A percentile compares a stretch with the other conserved stretches of the same genome.
Conservation (phyloP, 352 stramenopile genomes). For the Achlya hypogyna region DNA sequence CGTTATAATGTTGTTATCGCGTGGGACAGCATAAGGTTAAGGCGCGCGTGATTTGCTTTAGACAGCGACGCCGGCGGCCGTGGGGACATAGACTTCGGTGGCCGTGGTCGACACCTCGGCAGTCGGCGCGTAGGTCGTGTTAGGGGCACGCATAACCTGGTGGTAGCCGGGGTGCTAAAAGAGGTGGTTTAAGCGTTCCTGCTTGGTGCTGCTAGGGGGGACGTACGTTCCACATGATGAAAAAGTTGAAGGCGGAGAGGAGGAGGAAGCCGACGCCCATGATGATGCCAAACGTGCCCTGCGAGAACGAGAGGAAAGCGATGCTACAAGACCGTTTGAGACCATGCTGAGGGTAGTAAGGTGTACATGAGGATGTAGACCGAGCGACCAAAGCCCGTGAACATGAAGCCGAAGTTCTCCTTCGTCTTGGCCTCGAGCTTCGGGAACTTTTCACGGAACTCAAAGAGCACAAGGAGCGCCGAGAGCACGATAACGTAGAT, state of each 20-base stretch:
- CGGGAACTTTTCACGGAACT: slow-evolving; percentile 79
- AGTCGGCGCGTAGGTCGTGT: not conserved
- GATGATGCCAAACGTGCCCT: slow-evolving; percentile 69
- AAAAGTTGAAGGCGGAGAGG: slow-evolving; percentile 79
- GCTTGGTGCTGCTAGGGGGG: too few relatives aligned
- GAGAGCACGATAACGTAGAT: slow-evolving; percentile 43
- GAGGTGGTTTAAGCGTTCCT: too few relatives aligned
- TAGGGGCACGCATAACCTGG: slow-evolving; percentile 15
- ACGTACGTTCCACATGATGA: slow-evolving; percentile 73
- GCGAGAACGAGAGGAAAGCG: slow-evolving; percentile 68
- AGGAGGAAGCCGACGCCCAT: slow-evolving; percentile 66
- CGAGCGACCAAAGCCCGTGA: slow-evolving; percentile 72
- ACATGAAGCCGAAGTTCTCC: slow-evolving; percentile 85
- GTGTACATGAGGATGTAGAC: slow-evolving; percentile 76
- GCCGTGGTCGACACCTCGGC: not conserved
- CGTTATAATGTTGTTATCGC: not conserved
- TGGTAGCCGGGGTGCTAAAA: slow-evolving; percentile 19
- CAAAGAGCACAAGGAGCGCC: slow-evolving; percentile 51
- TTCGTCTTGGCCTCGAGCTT: slow-evolving; percentile 70
- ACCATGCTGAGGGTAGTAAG: slow-evolving; percentile 12
- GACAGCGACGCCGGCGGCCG: slow-evolving; percentile 10
- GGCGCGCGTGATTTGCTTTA: not conserved
- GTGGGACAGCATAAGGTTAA: slow-evolving; percentile 3
- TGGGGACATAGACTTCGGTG: slow-evolving; percentile 12
- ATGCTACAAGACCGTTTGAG: slow-evolving; percentile 38